phyloP scores from a whole-genome alignment of 805 yeast species.

The Monosporozyma siamensis region DNA sequence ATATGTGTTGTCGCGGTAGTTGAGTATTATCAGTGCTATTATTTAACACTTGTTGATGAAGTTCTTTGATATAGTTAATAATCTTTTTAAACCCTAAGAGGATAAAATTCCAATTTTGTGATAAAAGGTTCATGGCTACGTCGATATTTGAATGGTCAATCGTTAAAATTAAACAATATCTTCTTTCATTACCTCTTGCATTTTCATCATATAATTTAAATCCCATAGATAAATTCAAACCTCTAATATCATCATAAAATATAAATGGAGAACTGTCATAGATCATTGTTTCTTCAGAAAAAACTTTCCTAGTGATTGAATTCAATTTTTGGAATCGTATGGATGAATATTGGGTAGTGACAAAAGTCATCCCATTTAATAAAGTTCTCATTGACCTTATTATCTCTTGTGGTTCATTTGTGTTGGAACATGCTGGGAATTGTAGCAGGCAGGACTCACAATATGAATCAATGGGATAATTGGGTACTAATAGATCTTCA shows the following conservation, averaged over 20 bases:
- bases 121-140: constrained; percentile 25
- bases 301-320: constrained; percentile 51
- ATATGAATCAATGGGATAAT: constrained; percentile 37
- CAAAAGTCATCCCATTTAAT: constrained; percentile 25
- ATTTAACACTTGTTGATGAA: constrained; percentile 23
- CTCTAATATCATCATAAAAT: constrained; percentile 53
- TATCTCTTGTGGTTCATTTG: constrained; percentile 4
- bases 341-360: constrained; percentile 56
- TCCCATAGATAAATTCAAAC: constrained; percentile 49
- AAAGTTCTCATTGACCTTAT: constrained; percentile 29
- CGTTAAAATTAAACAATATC: constrained; percentile 52
- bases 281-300: constrained; percentile 56
- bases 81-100: constrained; percentile 33
- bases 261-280: constrained; percentile 54
- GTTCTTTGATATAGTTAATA: constrained; percentile 33
- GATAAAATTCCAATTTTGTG: constrained; percentile 48
- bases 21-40: neutral
- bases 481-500: constrained; percentile 29
- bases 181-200: constrained; percentile 68
- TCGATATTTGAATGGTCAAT: constrained; percentile 42
- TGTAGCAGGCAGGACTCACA: constrained; percentile 54
- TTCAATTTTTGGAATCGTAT: constrained; percentile 44
- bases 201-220: constrained; percentile 55
- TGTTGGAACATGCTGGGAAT: constrained; percentile 34
- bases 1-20: no score